Evolutionary conservation across 2,329 filamentous ascomycete species (phyloP).

Genomic region (Aspergillus intermedius): DNA sequence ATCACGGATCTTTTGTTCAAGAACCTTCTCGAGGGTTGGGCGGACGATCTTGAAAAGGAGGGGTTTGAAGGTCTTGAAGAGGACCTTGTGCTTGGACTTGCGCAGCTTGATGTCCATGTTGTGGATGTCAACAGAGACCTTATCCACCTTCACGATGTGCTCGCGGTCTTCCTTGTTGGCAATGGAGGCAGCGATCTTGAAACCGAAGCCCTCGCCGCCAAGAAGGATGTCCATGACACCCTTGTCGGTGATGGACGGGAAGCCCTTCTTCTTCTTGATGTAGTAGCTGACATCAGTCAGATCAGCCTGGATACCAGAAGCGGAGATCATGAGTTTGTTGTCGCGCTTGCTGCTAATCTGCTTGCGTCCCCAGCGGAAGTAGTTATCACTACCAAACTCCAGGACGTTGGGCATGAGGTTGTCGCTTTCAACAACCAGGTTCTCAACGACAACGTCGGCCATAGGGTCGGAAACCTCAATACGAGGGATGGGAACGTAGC

Average conservation of each 20-base stretch:
- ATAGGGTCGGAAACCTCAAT: slow-evolving; percentile 84
- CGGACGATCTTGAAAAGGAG: slow-evolving; percentile 76
- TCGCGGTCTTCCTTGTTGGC: slow-evolving; percentile 67
- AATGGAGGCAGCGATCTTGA: slow-evolving; percentile 83
- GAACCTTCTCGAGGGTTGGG: slow-evolving; percentile 75
- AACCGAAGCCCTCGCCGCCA: slow-evolving; percentile 79
- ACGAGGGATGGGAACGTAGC: slow-evolving; percentile 86
- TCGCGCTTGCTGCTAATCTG: slow-evolving; percentile 71
- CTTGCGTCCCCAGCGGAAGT: slow-evolving; percentile 92
- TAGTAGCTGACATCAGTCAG: slow-evolving; percentile 87
- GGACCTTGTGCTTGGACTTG: slow-evolving; percentile 88
- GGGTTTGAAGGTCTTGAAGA: slow-evolving; percentile 83
- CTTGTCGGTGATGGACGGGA: slow-evolving; percentile 78
- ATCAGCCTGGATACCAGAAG: slow-evolving; percentile 88
- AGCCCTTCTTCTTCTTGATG: slow-evolving; percentile 89
- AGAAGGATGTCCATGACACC: slow-evolving; percentile 86
- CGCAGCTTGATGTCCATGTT: slow-evolving; percentile 81
- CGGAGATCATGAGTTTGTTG: slow-evolving; percentile 77
- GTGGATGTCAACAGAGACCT: slow-evolving; percentile 75
- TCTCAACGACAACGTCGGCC: slow-evolving; percentile 86
- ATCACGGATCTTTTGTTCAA: slow-evolving; percentile 85
- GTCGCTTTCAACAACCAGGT: slow-evolving; percentile 89
- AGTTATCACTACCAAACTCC: slow-evolving; percentile 86
- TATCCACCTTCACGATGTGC: slow-evolving; percentile 92
- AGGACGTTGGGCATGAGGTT: slow-evolving; percentile 92